A percentile compares a stretch with the other conserved stretches of the same genome.
Evolutionary conservation across 1,139 yeast species (phyloP).

Genomic region (Taphrina pruni): DNA sequence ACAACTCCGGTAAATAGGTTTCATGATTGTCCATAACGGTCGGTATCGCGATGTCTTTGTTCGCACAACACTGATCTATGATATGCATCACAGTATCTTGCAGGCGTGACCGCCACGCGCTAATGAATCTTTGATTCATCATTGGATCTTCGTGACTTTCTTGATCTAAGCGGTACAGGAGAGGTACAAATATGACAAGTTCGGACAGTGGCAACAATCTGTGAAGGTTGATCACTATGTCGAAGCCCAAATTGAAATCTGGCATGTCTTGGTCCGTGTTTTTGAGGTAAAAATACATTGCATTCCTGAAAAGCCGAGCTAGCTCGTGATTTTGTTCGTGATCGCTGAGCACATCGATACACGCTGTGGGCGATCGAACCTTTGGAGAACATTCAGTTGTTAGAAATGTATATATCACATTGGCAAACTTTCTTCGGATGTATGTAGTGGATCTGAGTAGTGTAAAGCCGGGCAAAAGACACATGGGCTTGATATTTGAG

Average conservation of each 20-base stretch:
- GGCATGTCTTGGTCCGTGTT: neutral
- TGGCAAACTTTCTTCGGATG: neutral
- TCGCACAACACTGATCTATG: neutral
- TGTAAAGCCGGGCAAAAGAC: neutral
- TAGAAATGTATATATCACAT: neutral
- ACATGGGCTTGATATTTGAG: neutral
- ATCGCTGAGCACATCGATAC: neutral
- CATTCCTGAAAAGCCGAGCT: neutral
- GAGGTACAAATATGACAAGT: slow-evolving; percentile 4
- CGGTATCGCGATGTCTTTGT: neutral
- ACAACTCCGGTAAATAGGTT: neutral
- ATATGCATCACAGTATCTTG: neutral
- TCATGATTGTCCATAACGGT: neutral
- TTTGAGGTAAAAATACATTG: slow-evolving; percentile 1
- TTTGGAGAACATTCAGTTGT: neutral
- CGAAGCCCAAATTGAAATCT: slow-evolving; percentile 1
- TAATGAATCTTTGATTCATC: neutral
- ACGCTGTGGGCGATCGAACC: neutral
- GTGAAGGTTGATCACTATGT: neutral
- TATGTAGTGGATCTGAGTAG: neutral
- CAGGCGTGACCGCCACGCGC: neutral
- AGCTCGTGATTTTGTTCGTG: slow-evolving; percentile 1
- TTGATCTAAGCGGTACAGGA: slow-evolving; percentile 4
- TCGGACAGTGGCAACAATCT: slow-evolving; percentile 1
- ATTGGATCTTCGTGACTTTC: neutral